phyloP scores from a whole-genome alignment of 305 asterid genomes.

The Fraxinus greggii region DNA sequence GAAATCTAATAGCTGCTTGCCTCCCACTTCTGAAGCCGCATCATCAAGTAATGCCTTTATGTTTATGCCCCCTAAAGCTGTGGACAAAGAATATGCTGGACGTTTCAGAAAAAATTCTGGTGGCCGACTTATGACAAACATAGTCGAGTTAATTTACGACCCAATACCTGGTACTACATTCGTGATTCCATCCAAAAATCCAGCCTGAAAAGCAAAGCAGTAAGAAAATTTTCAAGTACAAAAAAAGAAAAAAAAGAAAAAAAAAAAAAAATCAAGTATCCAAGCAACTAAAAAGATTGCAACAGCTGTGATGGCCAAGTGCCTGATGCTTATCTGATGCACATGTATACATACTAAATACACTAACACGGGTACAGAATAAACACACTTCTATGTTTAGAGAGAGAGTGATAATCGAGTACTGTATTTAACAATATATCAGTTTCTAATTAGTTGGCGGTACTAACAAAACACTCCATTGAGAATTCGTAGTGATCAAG shows the following conservation, averaged over 20 bases:
- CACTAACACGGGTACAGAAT: background rate
- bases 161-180: conserved; percentile 76
- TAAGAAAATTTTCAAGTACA: background rate
- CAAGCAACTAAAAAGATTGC: background rate
- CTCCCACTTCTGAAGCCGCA: conserved; percentile 65
- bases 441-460: background rate
- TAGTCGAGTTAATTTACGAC: background rate
- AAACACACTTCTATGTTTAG: background rate
- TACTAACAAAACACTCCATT: background rate
- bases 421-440: background rate
- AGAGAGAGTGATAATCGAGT: background rate
- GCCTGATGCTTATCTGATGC: background rate
- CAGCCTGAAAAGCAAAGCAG: conserved; percentile 54
- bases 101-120: background rate
- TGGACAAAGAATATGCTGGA: conserved; percentile 19
- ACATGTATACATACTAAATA: background rate
- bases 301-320: background rate
- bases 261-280: background rate
- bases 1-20: conserved; percentile 75
- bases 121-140: background rate
- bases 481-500: background rate
- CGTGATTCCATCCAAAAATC: conserved; percentile 82
- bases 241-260: too few species aligned
- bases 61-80: conserved; percentile 81
- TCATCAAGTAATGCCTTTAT: conserved; percentile 67